Evolutionary conservation across 805 yeast species (phyloP).

Genomic region (Candida krabiensis): DNA sequence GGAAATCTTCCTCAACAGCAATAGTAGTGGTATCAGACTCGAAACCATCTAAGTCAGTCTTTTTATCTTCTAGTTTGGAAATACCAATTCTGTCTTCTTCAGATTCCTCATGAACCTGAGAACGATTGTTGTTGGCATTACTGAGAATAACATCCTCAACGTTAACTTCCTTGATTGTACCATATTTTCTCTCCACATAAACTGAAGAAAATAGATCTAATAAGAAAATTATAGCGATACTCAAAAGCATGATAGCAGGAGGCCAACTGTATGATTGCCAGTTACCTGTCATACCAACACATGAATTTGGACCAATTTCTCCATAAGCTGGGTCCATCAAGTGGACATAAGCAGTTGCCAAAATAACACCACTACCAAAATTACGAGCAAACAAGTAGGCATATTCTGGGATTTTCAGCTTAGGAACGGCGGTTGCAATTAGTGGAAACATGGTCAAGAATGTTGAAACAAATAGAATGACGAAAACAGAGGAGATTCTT

Average conservation of each 20-base stretch:
- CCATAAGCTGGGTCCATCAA: conserved; percentile 65
- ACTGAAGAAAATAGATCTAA: conserved; percentile 45
- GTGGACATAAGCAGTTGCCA: conserved; percentile 79
- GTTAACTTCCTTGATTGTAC: conserved; percentile 25
- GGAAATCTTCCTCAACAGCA: conserved; percentile 34
- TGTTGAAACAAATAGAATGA: conserved; percentile 52
- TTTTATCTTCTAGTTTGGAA: conserved; percentile 36
- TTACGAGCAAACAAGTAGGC: conserved; percentile 68
- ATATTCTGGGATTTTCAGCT: conserved; percentile 53
- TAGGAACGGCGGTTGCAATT: conserved; percentile 51
- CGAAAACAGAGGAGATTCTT: conserved; percentile 61
- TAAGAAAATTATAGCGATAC: conserved; percentile 45
- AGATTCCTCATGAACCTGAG: conserved; percentile 32
- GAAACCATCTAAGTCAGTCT: conserved; percentile 20
- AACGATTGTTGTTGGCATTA: conserved; percentile 46
- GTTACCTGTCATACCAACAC: conserved; percentile 59
- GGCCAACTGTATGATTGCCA: conserved; percentile 51
- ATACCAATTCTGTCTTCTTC: conserved; percentile 22
- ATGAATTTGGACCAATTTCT: conserved; percentile 48
- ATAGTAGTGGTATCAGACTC: conserved; percentile 16
- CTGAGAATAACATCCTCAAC: conserved; percentile 28
- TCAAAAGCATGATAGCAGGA: conserved; percentile 46
- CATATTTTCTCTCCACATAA: conserved; percentile 34
- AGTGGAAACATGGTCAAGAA: conserved; percentile 59
- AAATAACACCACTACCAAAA: conserved; percentile 83